Evolutionary conservation across 768 basidiomycete species (phyloP), one percentile per base, ranked within the genome.

Genomic region (Sporobolomyces phaffii): DNA sequence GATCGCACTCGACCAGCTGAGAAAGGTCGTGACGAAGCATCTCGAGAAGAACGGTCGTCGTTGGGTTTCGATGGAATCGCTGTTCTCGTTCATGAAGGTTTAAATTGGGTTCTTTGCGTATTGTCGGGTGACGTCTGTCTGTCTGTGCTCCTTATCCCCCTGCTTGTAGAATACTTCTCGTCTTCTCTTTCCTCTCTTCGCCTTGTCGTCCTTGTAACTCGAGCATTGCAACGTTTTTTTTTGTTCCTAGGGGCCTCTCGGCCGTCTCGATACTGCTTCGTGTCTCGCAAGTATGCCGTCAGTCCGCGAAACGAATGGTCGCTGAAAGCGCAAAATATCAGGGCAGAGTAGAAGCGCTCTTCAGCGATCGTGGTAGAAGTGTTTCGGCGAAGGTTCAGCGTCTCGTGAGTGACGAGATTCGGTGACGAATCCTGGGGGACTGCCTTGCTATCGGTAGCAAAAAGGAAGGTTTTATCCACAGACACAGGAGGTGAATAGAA

Each of bases 1-100:
- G 9, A 75, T 65, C 0, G 80, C 86, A 26, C 80, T 97, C 26
- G 65, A 76, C 3, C 74, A 76, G 8, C 82, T 97, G 78, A 77
- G 77, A 0, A 76, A 73, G 0, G 84, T 85, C 22, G 86, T 89
- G 0, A 81, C 89, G 63, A 86, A 84, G 75, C 90, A 96, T 75
- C 81, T 97, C n/a, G 82, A 89, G 68, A 84, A 86, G 75, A 91
- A 87, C 77, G 93, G 90, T 41, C 82, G 93, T 69, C 83, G 90
- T 64, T 98, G 90, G 87, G 90, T 99, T 22, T 85, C 90, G 72
- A 82, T 99, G 72, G 80, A 81, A 41, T 75, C 81, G 6, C 79
- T 99, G 58, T 98, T 99, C 78, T 85, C 88, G 34, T 87, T 85
- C 53, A 63, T 71, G 67, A 56, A 43, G 40, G 38, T 56, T 18